These are phyloP conservation scores for Aspergillus uvarum DNA, from an alignment of 2,329 filamentous ascomycete species.

Conservation along the genomic window DNA sequence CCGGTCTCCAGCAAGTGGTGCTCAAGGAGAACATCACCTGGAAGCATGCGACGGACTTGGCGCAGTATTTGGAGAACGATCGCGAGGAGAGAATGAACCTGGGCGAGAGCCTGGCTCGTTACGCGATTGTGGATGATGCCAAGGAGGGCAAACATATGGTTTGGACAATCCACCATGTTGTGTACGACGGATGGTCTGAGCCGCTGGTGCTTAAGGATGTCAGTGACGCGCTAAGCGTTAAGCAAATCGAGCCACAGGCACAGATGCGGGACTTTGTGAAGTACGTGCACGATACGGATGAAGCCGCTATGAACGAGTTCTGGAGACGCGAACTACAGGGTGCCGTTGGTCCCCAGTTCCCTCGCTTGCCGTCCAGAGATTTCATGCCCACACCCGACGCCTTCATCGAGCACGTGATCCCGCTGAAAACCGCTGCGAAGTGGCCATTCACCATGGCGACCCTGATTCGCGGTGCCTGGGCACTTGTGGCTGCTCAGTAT, in stretches of 20 bases:
- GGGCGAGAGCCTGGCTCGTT: conserved; percentile 37
- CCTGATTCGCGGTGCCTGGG: conserved; percentile 51
- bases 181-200: conserved; percentile 53
- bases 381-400: conserved; percentile 47
- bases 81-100: conserved; percentile 33
- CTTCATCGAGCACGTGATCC: conserved; percentile 45
- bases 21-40: conserved; percentile 34
- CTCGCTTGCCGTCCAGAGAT: conserved; percentile 49
- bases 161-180: conserved; percentile 53
- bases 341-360: conserved; percentile 51
- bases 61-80: conserved; percentile 29
- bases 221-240: conserved; percentile 25
- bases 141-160: conserved; percentile 42
- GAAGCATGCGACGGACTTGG: conserved; percentile 27
- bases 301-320: conserved; percentile 44
- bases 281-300: conserved; percentile 46
- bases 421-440: conserved; percentile 22
- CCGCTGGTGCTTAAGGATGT: conserved; percentile 39
- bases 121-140: conserved; percentile 31
- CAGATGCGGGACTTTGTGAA: conserved; percentile 52
- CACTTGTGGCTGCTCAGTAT: conserved; percentile 48
- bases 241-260: conserved; percentile 18
- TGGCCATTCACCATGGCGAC: conserved; percentile 47
- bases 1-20: conserved; percentile 39
- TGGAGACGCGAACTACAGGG: conserved; percentile 50